Conservation (phyloP, 176 grass and related monocot genomes). For the Eragrostis curvula region DNA sequence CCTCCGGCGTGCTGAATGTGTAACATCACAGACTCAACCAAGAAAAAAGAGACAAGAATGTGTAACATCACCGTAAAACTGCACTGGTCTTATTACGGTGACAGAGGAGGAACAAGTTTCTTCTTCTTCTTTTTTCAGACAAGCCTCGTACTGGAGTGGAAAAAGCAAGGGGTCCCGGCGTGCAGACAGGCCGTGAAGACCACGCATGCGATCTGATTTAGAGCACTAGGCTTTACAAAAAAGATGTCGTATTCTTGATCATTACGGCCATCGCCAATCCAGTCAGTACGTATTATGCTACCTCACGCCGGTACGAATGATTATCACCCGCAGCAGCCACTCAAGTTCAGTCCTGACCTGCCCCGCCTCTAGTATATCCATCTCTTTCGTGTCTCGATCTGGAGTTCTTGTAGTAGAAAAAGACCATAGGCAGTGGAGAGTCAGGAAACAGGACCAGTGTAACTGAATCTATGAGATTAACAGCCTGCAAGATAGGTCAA, state of each 20-base stretch:
- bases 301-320: conserved; percentile 28
- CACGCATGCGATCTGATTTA: conserved; percentile 3
- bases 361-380: not conserved
- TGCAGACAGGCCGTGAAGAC: not conserved
- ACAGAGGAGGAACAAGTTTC: no score
- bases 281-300: not conserved
- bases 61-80: no score
- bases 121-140: no score
- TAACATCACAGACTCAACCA: no score
- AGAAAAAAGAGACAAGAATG: no score
- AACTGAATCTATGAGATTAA: no score
- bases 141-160: no score
- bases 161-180: not conserved
- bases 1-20: no score
- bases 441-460: not conserved
- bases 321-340: not conserved
- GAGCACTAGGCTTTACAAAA: not conserved
- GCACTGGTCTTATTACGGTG: no score
- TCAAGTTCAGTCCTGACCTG: not conserved
- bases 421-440: no score
- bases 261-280: not conserved
- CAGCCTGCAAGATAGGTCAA: not conserved
- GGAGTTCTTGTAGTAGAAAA: not conserved
- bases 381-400: not conserved
- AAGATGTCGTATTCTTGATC: not conserved